phyloP scores from a whole-genome alignment of 352 stramenopile species.

The Phytophthora cajani region DNA sequence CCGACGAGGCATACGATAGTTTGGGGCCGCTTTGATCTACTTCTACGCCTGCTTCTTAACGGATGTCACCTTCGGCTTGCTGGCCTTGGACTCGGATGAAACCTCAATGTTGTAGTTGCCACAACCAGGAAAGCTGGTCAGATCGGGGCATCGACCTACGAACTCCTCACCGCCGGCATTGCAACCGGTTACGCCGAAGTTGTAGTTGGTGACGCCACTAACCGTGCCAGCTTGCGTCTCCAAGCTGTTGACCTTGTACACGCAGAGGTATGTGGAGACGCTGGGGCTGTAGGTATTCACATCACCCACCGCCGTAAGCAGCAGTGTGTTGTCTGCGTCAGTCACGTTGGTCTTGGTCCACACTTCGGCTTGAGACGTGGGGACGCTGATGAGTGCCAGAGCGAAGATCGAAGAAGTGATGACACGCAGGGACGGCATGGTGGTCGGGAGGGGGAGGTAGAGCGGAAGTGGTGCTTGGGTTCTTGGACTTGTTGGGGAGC shows the following conservation, averaged over 20 bases:
- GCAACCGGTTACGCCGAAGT: slow-evolving; percentile 49
- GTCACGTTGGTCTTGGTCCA: slow-evolving; percentile 15
- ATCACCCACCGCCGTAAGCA: slow-evolving; percentile 35
- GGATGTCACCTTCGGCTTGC: slow-evolving; percentile 41
- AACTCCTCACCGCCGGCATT: slow-evolving; percentile 34
- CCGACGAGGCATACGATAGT: too few species aligned
- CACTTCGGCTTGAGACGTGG: background rate
- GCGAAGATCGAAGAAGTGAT: slow-evolving; percentile 15
- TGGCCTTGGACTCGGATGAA: slow-evolving; percentile 32
- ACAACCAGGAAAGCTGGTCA: slow-evolving; percentile 29
- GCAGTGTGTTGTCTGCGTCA: slow-evolving; percentile 22
- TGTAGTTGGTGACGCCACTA: slow-evolving; percentile 44
- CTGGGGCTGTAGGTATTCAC: slow-evolving; percentile 33
- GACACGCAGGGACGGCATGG: slow-evolving; percentile 11
- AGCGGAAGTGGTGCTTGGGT: background rate
- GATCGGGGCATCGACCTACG: slow-evolving; percentile 40
- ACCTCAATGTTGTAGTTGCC: slow-evolving; percentile 40
- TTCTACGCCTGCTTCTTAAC: slow-evolving; percentile 31
- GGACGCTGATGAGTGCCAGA: slow-evolving; percentile 9
- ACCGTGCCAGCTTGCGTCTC: slow-evolving; percentile 18
- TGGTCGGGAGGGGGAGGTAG: background rate
- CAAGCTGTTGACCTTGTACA: slow-evolving; percentile 39
- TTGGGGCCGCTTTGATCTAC: background rate
- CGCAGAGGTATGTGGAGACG: slow-evolving; percentile 38
- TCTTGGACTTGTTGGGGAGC: slow-evolving; percentile 9